phyloP scores from a whole-genome alignment of 495 filamentous ascomycete genomes.

The Aspergillus affinis region DNA sequence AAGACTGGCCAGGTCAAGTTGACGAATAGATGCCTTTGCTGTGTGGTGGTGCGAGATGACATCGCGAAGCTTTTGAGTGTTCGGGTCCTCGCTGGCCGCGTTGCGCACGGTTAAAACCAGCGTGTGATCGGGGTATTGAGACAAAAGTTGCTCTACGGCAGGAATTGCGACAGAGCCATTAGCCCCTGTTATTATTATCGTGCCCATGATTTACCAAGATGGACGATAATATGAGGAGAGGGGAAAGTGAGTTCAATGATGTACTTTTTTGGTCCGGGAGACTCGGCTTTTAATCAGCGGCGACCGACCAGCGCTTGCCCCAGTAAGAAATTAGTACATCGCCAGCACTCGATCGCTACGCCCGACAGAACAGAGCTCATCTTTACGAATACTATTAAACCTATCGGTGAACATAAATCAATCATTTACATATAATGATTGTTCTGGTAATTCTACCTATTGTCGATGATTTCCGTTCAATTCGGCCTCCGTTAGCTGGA shows the following conservation, averaged over 20 bases:
- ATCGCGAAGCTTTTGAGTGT: neutral
- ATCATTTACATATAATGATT: too few species aligned
- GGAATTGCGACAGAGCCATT: slow-evolving; percentile 18
- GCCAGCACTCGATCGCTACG: too few species aligned
- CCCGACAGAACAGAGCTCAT: too few species aligned
- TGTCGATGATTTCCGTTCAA: too few species aligned
- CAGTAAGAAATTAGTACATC: too few species aligned
- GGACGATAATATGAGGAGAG: neutral
- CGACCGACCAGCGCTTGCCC: too few species aligned
- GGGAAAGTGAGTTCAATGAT: neutral
- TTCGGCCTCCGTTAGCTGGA: too few species aligned
- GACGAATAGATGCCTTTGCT: slow-evolving; percentile 28
- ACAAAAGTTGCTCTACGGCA: slow-evolving; percentile 33
- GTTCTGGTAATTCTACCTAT: too few species aligned
- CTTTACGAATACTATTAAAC: too few species aligned
- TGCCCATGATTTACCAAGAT: neutral
- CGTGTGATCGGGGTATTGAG: slow-evolving; percentile 29
- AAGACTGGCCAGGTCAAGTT: slow-evolving; percentile 40
- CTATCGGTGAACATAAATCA: too few species aligned
- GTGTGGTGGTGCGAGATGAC: neutral
- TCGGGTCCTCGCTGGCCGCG: slow-evolving; percentile 11
- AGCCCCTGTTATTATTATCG: neutral
- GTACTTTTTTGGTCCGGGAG: neutral
- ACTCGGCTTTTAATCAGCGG: neutral
- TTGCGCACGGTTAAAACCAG: slow-evolving; percentile 45